These are phyloP conservation scores for Tricholoma terreum DNA, from an alignment of 768 basidiomycete genomes.

Conservation along the genomic window DNA sequence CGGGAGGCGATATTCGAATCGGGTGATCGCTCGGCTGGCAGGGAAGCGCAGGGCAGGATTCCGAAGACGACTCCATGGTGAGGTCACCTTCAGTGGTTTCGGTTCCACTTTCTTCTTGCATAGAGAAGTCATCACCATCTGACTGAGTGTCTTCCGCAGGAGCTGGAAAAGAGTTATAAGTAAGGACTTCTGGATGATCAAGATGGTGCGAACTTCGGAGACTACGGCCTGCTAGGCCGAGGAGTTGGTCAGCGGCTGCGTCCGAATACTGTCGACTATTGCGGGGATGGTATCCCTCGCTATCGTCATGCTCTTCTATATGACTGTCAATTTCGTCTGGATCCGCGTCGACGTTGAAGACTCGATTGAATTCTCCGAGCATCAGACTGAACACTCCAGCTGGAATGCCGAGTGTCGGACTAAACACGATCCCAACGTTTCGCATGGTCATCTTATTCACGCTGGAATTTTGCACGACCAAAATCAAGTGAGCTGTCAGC, in stretches of 20 bases:
- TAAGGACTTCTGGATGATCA: slow-evolving; percentile 8
- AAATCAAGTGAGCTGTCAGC: slow-evolving; percentile 89
- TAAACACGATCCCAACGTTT: slow-evolving; percentile 98
- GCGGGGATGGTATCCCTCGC: slow-evolving; percentile 46
- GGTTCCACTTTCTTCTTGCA: slow-evolving; percentile 72
- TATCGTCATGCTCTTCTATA: slow-evolving; percentile 25
- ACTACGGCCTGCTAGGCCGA: slow-evolving; percentile 71
- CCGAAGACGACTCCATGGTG: slow-evolving; percentile 46
- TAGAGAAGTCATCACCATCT: slow-evolving; percentile 65
- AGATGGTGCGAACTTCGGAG: slow-evolving; percentile 52
- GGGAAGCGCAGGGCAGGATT: slow-evolving; percentile 37
- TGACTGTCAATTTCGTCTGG: slow-evolving; percentile 25
- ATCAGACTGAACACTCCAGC: slow-evolving; percentile 95
- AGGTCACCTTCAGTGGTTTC: slow-evolving; percentile 64
- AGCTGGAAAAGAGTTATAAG: slow-evolving; percentile 25
- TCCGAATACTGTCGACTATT: slow-evolving; percentile 86
- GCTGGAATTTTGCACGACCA: slow-evolving; percentile 86
- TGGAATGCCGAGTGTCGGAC: slow-evolving; percentile 96
- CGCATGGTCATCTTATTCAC: slow-evolving; percentile 99
- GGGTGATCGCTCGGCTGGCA: slow-evolving; percentile 20
- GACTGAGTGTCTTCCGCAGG: slow-evolving; percentile 61
- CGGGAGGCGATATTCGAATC: slow-evolving; percentile 37
- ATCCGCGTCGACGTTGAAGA: slow-evolving; percentile 77
- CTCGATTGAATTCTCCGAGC: slow-evolving; percentile 89
- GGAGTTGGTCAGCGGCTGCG: slow-evolving; percentile 76